Evolutionary conservation across 1,284 basidiomycete genomes (phyloP).

Genomic region (Meira miltonrushii): DNA sequence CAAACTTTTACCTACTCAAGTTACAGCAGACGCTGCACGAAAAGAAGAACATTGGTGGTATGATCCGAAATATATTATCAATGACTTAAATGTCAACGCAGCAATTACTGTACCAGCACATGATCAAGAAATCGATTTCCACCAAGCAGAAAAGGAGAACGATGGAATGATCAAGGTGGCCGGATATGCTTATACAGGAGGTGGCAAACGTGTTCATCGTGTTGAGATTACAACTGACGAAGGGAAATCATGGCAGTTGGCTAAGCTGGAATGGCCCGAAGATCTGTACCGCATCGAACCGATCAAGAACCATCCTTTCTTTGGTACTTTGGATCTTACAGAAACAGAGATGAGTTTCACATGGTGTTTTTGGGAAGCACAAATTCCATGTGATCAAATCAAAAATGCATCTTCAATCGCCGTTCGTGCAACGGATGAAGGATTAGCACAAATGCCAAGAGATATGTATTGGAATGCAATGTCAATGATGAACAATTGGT

Average conservation of each 20-base stretch:
- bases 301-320: constrained; percentile 47
- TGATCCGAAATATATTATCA: constrained; percentile 59
- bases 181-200: constrained; percentile 68
- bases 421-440: constrained; percentile 63
- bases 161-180: constrained; percentile 53
- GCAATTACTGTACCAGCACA: constrained; percentile 63
- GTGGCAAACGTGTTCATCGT: constrained; percentile 61
- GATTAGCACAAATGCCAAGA: constrained; percentile 57
- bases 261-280: constrained; percentile 60
- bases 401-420: constrained; percentile 56
- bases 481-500: constrained; percentile 62
- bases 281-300: constrained; percentile 58
- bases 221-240: constrained; percentile 64
- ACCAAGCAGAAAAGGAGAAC: not conserved
- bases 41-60: constrained; percentile 64
- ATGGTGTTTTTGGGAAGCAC: constrained; percentile 61
- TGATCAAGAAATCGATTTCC: constrained; percentile 57
- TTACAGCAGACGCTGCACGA: constrained; percentile 61
- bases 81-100: constrained; percentile 64
- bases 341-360: constrained; percentile 59
- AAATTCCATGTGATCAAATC: constrained; percentile 55
- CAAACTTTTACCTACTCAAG: constrained; percentile 62
- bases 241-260: constrained; percentile 60
- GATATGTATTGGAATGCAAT: constrained; percentile 59
- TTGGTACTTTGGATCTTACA: constrained; percentile 57